Percentiles rank a stretch among this genome's conserved stretches.
phyloP scores from a whole-genome alignment of 495 filamentous ascomycete species.

The Schizothecium vesticola region DNA sequence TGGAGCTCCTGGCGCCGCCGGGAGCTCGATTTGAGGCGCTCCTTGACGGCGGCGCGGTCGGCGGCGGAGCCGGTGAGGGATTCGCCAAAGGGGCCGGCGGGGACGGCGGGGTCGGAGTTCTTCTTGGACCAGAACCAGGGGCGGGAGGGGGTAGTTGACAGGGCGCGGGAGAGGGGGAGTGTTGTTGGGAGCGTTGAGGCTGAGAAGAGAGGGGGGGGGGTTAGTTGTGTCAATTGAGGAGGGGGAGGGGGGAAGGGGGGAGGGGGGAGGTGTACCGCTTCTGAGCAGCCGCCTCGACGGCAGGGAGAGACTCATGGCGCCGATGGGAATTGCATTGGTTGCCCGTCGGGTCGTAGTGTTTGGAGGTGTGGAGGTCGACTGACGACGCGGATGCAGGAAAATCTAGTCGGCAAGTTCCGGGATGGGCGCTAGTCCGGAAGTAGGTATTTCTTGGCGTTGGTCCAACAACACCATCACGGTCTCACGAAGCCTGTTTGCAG shows the following conservation, averaged over 20 bases:
- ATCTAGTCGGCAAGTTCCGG: conserved; percentile 26
- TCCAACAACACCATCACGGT: not conserved
- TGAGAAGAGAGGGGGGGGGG: conserved; percentile 5
- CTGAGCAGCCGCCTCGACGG: conserved; percentile 39
- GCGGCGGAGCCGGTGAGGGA: not conserved
- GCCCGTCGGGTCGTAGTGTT: not conserved
- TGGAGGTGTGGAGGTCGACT: not conserved
- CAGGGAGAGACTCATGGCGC: conserved; percentile 41
- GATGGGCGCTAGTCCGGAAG: conserved; percentile 6
- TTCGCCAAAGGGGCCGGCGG: not conserved
- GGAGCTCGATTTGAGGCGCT: not conserved
- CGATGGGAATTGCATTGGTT: conserved; percentile 23
- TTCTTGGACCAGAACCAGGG: conserved; percentile 28
- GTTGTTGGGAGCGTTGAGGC: conserved; percentile 6
- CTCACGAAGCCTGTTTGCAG: not conserved
- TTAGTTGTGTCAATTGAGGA: not conserved
- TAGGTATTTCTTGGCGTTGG: not conserved
- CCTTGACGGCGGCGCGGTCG: not conserved
- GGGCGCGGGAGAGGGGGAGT: conserved; percentile 19
- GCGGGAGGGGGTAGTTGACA: conserved; percentile 30
- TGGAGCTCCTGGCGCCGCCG: conserved; percentile 4
- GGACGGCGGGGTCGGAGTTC: not conserved
- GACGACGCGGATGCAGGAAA: conserved; percentile 11
- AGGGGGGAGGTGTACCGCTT: conserved; percentile 30
- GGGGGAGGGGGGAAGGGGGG: not conserved